Conservation (phyloP, 2,329 filamentous ascomycete species). For the Fusarium pseudocircinatum region DNA sequence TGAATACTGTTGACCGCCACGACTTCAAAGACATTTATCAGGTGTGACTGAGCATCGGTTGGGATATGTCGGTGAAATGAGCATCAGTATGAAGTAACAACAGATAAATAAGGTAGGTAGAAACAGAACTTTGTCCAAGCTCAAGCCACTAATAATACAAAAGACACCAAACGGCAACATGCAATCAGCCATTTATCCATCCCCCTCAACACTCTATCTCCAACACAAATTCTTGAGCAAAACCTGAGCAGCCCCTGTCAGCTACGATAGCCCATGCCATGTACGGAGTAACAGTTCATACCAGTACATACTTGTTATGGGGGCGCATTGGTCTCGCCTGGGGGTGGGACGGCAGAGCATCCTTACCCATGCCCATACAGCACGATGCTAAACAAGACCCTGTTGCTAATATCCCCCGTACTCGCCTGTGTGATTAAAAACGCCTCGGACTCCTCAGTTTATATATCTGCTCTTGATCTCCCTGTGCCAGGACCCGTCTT, state of each 20-base stretch:
- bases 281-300: background rate
- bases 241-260: background rate
- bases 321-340: background rate
- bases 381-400: slow-evolving; percentile 28
- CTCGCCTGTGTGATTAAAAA: slow-evolving; percentile 31
- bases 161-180: slow-evolving; percentile 6
- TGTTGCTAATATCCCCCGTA: slow-evolving; percentile 35
- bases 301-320: slow-evolving; percentile 11
- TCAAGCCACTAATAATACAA: slow-evolving; percentile 21
- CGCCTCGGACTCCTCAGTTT: slow-evolving; percentile 8
- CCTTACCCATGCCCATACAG: slow-evolving; percentile 2
- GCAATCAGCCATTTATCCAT: background rate
- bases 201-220: background rate
- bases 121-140: slow-evolving; percentile 13
- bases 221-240: background rate
- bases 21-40: background rate
- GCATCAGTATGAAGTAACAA: background rate
- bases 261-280: background rate
- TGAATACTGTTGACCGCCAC: background rate
- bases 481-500: background rate
- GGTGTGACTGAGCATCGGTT: background rate
- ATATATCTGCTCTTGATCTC: slow-evolving; percentile 12
- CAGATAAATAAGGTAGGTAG: background rate
- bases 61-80: background rate
- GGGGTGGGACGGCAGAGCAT: slow-evolving; percentile 32